A percentile compares a stretch with the other conserved stretches of the same genome.
Evolutionary conservation across 768 basidiomycete genomes (phyloP).

Genomic region (Termitomyces heimii): DNA sequence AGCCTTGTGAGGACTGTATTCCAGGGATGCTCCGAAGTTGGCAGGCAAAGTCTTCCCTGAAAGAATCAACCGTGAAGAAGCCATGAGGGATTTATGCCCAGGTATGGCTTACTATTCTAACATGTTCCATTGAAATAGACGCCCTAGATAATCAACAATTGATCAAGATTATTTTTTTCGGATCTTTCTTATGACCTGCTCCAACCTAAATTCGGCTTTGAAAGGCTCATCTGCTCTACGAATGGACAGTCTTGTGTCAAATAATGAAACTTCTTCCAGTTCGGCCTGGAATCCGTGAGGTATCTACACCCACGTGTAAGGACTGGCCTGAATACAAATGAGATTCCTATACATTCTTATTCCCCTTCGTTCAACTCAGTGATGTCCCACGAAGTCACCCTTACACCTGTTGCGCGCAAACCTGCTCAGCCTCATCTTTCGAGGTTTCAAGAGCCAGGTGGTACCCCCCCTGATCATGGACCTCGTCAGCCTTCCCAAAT

Average conservation of each 20-base stretch:
- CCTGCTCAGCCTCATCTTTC: not conserved
- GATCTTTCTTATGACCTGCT: not conserved
- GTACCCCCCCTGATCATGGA: not conserved
- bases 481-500: constrained; percentile 20
- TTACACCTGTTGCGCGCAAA: not conserved
- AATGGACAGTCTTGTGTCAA: not conserved
- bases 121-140: not conserved
- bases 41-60: too few species aligned
- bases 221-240: not conserved
- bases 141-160: not conserved
- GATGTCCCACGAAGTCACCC: not conserved
- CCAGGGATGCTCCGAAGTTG: too few species aligned
- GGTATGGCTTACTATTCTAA: not conserved
- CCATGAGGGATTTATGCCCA: not conserved
- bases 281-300: not conserved
- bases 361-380: not conserved
- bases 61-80: not conserved
- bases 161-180: not conserved
- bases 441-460: not conserved
- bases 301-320: not conserved
- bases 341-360: not conserved
- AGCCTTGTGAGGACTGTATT: too few species aligned
- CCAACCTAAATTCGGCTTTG: not conserved
- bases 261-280: not conserved
- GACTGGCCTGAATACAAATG: not conserved